Percentiles rank a stretch among this genome's conserved stretches.
phyloP scores from a whole-genome alignment of 192 early-diverging fungal species.

The Backusella australiensis region DNA sequence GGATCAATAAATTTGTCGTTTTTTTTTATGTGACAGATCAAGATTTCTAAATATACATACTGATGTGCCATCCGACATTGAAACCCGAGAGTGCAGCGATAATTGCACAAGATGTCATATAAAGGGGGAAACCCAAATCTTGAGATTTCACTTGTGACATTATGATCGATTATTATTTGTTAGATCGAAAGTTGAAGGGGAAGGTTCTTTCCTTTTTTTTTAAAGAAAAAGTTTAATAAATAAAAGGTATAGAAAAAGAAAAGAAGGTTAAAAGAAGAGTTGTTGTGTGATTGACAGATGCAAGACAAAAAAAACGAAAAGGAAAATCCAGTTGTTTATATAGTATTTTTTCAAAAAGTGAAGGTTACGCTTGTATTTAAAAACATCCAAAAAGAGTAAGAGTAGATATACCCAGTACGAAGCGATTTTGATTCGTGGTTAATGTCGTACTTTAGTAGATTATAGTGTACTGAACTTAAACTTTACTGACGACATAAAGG shows the following conservation, averaged over 20 bases:
- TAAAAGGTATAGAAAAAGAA: background rate
- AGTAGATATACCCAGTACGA: conserved; percentile 11
- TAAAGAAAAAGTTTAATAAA: conserved; percentile 9
- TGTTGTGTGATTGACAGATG: background rate
- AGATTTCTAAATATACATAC: conserved; percentile 15
- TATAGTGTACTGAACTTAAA: background rate
- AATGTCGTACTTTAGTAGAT: background rate
- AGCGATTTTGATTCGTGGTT: background rate
- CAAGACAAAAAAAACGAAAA: background rate
- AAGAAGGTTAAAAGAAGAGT: conserved; percentile 14
- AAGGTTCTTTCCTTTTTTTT: background rate
- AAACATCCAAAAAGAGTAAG: conserved; percentile 5
- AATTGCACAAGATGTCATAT: conserved; percentile 25
- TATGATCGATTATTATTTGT: background rate
- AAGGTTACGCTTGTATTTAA: conserved; percentile 4
- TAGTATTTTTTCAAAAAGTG: background rate
- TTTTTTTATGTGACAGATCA: background rate
- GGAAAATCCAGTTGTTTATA: background rate
- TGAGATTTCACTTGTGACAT: conserved; percentile 19
- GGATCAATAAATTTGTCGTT: background rate
- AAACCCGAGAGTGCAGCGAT: conserved; percentile 36
- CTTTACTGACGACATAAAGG: background rate
- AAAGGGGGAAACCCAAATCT: conserved; percentile 24
- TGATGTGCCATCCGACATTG: conserved; percentile 35
- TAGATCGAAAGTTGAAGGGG: conserved; percentile 1